These are phyloP conservation scores for Gomphus sp. DNA, from an alignment of 1,284 basidiomycete genomes.

Conservation along the genomic window DNA sequence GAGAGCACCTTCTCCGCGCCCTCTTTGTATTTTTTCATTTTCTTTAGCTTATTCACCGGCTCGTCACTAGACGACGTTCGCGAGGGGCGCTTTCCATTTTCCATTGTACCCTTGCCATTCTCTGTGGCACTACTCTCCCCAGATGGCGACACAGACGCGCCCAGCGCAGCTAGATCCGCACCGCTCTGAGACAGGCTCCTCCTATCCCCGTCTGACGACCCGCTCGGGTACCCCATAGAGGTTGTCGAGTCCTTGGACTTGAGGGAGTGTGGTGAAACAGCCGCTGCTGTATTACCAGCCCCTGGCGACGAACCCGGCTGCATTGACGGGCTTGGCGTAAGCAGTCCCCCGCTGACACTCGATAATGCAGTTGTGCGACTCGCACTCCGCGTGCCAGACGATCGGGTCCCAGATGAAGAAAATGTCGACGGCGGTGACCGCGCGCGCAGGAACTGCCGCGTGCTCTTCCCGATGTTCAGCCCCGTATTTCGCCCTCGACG, in stretches of 20 bases:
- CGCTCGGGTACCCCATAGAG: slow-evolving; percentile 57
- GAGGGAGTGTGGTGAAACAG: slow-evolving; percentile 45
- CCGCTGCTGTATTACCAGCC: slow-evolving; percentile 8
- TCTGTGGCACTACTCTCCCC: background rate
- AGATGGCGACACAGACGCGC: background rate
- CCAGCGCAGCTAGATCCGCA: slow-evolving; percentile 9
- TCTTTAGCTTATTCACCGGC: slow-evolving; percentile 47
- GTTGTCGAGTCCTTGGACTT: slow-evolving; percentile 69
- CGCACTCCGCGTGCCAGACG: slow-evolving; percentile 8
- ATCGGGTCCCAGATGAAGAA: background rate
- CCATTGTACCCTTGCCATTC: background rate
- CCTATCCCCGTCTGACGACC: slow-evolving; percentile 55
- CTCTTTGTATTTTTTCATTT: slow-evolving; percentile 74
- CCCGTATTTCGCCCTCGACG: slow-evolving; percentile 56
- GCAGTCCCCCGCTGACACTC: slow-evolving; percentile 18
- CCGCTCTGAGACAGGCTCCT: slow-evolving; percentile 11
- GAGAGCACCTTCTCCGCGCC: slow-evolving; percentile 75
- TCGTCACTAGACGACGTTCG: slow-evolving; percentile 8
- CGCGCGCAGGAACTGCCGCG: slow-evolving; percentile 58
- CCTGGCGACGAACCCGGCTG: slow-evolving; percentile 28
- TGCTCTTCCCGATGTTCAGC: slow-evolving; percentile 62
- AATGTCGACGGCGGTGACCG: slow-evolving; percentile 55
- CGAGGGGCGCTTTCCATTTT: slow-evolving; percentile 2
- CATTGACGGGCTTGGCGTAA: slow-evolving; percentile 51
- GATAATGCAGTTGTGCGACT: slow-evolving; percentile 16